Conservation (phyloP, 305 asterid genomes). For the Withania somnifera region DNA sequence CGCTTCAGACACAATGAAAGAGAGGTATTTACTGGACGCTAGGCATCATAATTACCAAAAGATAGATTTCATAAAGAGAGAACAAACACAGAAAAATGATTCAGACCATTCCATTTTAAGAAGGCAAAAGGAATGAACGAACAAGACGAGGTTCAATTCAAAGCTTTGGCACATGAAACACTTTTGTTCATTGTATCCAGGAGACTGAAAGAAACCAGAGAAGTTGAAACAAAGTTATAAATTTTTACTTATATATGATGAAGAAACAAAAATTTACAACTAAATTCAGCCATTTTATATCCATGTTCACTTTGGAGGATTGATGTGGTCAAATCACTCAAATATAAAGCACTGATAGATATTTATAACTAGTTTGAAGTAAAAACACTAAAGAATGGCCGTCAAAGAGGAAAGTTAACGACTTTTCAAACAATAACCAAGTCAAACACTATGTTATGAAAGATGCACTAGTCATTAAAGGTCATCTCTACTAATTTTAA, state of each 20-base stretch:
- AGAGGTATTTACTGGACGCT: not conserved
- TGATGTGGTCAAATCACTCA: too few species aligned
- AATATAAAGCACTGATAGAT: too few species aligned
- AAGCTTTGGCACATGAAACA: too few species aligned
- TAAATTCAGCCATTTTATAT: too few species aligned
- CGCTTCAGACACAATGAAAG: not conserved
- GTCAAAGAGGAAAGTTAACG: not conserved
- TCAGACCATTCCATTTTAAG: not conserved
- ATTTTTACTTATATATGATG: not conserved
- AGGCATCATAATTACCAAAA: not conserved
- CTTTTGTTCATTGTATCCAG: not conserved
- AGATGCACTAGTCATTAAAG: not conserved
- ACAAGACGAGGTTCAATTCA: not conserved
- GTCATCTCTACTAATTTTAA: not conserved
- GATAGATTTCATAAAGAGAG: not conserved
- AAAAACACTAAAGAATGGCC: not conserved
- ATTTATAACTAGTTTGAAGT: too few species aligned
- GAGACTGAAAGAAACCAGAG: not conserved
- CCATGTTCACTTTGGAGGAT: too few species aligned
- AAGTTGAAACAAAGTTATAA: not conserved
- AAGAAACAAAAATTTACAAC: too few species aligned
- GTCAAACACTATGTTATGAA: not conserved
- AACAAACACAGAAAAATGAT: not conserved
- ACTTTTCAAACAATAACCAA: not conserved
- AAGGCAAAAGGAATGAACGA: not conserved